Evolutionary conservation across 163 green algal genomes (phyloP), one percentile per base, ranked within the genome.

Genomic region (Volvox carteri): DNA sequence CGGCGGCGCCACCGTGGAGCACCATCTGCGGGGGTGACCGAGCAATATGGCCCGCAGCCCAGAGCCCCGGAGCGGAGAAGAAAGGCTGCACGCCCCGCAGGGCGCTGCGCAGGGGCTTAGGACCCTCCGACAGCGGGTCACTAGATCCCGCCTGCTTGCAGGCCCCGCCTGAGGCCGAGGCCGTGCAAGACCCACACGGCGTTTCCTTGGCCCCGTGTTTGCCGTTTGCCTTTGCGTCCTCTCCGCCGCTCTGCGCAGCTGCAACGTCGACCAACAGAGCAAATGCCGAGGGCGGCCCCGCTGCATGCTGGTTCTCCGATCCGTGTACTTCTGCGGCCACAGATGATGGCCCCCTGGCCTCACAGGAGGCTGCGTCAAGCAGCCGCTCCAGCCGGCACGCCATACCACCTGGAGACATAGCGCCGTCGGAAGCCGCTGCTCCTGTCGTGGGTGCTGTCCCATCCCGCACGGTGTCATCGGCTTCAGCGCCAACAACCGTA

Each of bases 21-120:
- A n/a, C n/a, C n/a, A n/a, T n/a, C n/a, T n/a, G 39, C 56, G 41
- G 56, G 30, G 7, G 56, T 56, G 37, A n/a, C n/a, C n/a, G n/a
- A n/a, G 16, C 39, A 39, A 1, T 4, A 16, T 33, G 35, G 1
- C n/a, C 75, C 6, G 52, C 35, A 35, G 30, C 54, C 11, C 81
- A 56, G 33, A 33, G n/a, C 4, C 81, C 83, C 0, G 54, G 33
- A 2, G 48, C 67, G 8, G 83, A 88, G 52, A 88, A 88, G 68
- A 88, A 88, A 6, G 67, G 68, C 67, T 88, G 83, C 48, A 74
- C 12, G 67, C 50, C 37, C 0, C 50, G 83, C 2, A 88, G 48
- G 4, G 50, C 83, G 50, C 68, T 62, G 50, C 83, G 83, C 2
- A 74, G 50, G 18, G 50, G 50, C 67, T 81, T 83, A 28, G 68